Conservation (phyloP, 1,139 yeast species). For the Taphrina flavorubra region DNA sequence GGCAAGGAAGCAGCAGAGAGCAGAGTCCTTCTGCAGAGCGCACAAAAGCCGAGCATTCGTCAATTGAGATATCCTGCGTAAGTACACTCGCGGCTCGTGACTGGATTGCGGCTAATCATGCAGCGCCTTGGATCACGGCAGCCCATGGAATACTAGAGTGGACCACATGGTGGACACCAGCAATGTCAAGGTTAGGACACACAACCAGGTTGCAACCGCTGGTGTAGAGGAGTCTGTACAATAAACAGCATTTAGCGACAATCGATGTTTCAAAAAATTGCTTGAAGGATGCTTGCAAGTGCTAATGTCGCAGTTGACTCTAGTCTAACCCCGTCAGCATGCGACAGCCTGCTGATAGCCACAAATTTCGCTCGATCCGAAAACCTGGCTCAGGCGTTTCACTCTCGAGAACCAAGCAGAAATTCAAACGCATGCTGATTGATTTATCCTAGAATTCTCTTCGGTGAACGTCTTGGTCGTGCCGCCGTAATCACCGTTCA, state of each 20-base stretch:
- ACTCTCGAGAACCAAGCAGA: slow-evolving; percentile 2
- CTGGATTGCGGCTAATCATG: neutral
- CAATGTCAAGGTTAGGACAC: slow-evolving; percentile 25
- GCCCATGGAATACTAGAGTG: slow-evolving; percentile 38
- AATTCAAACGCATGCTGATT: too few relatives aligned
- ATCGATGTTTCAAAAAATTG: neutral
- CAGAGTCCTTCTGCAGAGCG: slow-evolving; percentile 28
- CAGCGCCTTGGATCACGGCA: slow-evolving; percentile 36
- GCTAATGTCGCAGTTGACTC: neutral
- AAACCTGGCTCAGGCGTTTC: neutral
- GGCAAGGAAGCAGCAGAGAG: slow-evolving; percentile 33
- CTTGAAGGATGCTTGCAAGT: too few relatives aligned
- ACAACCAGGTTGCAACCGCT: slow-evolving; percentile 32
- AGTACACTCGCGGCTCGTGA: neutral
- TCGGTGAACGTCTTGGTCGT: too few relatives aligned
- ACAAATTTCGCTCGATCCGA: too few relatives aligned
- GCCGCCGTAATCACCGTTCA: too few relatives aligned
- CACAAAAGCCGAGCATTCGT: slow-evolving; percentile 24
- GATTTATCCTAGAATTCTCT: too few relatives aligned
- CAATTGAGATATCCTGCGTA: slow-evolving; percentile 40
- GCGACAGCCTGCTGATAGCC: too few relatives aligned
- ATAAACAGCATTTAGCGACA: slow-evolving; percentile 21
- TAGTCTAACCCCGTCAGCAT: too few relatives aligned
- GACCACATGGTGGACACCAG: slow-evolving; percentile 39
- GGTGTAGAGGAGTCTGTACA: slow-evolving; percentile 28